Evolutionary conservation across 2,329 filamentous ascomycete genomes (phyloP).

Genomic region (Paracoccidioides brasiliensis): DNA sequence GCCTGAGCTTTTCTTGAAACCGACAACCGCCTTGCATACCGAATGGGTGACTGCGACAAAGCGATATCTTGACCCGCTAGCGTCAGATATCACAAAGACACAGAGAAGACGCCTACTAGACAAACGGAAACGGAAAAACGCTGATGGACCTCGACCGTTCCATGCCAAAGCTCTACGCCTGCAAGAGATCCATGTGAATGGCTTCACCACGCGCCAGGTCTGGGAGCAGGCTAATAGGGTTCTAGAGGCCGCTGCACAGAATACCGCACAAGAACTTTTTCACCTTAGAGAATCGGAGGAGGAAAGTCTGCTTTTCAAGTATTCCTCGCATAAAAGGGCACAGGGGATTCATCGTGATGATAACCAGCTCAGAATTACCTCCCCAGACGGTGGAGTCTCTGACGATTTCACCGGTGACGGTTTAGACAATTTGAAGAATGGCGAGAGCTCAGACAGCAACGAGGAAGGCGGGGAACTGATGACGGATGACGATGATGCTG

Average conservation of each 20-base stretch:
- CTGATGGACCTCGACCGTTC: constrained; percentile 31
- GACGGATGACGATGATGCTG: constrained; percentile 1
- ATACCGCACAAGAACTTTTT: constrained; percentile 39
- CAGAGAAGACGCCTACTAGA: constrained; percentile 57
- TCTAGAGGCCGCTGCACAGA: constrained; percentile 49
- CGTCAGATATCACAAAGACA: constrained; percentile 56
- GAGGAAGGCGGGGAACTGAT: neutral
- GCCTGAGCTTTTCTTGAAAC: constrained; percentile 66
- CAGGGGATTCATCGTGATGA: neutral
- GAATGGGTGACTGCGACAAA: constrained; percentile 67
- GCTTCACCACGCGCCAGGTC: constrained; percentile 76
- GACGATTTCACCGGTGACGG: neutral
- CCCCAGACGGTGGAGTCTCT: neutral
- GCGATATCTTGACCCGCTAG: constrained; percentile 64
- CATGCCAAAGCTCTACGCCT: constrained; percentile 45
- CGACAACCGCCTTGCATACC: constrained; percentile 51
- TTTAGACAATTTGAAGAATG: neutral
- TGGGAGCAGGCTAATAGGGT: constrained; percentile 89
- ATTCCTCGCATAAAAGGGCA: neutral
- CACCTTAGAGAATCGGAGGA: constrained; percentile 17
- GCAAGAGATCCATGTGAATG: constrained; percentile 71
- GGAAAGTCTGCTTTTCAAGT: constrained; percentile 3
- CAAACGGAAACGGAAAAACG: constrained; percentile 65
- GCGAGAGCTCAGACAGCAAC: neutral
- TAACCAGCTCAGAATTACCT: neutral